Conservation (phyloP, 148 eudicot species). For the Chenopodium suecicum region DNA sequence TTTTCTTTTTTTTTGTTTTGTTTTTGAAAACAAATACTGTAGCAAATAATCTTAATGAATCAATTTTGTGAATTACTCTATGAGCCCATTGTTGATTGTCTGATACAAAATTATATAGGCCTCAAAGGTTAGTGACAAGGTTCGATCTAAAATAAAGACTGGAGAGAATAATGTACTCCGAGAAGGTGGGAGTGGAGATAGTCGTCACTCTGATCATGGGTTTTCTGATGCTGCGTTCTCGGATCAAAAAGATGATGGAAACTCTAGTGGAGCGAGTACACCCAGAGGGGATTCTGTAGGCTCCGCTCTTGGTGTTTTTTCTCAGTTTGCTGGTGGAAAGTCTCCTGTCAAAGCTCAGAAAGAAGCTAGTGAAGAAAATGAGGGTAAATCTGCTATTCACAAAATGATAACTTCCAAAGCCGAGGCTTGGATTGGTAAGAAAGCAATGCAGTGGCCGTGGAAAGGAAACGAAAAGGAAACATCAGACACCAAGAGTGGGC, state of each 20-base stretch:
- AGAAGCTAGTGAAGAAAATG: conserved; percentile 61
- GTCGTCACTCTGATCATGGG: conserved; percentile 65
- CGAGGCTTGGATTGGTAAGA: conserved; percentile 90
- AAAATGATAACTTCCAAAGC: conserved; percentile 66
- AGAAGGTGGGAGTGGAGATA: conserved; percentile 79
- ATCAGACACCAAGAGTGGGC: conserved; percentile 50
- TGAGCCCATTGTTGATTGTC: conserved; percentile 29
- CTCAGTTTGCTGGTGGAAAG: conserved; percentile 38
- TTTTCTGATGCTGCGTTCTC: conserved; percentile 37
- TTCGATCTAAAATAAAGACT: conserved; percentile 72
- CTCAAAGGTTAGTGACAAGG: conserved; percentile 89
- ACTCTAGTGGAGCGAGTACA: conserved; percentile 86
- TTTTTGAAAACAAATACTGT: too few relatives aligned
- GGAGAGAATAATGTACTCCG: conserved; percentile 48
- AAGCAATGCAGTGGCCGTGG: conserved; percentile 78
- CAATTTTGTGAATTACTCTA: conserved; percentile 16
- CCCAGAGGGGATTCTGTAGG: conserved; percentile 65
- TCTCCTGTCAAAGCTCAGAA: conserved; percentile 42
- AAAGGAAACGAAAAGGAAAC: conserved; percentile 66
- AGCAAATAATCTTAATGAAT: conserved; percentile 5
- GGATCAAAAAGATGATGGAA: conserved; percentile 74
- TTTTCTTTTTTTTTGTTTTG: too few relatives aligned
- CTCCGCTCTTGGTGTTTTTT: conserved; percentile 54
- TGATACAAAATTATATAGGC: conserved; percentile 60
- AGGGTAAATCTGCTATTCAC: conserved; percentile 63